Evolutionary conservation across 106 monocot species (phyloP).

Genomic region (Dioscorea zingiberensis): DNA sequence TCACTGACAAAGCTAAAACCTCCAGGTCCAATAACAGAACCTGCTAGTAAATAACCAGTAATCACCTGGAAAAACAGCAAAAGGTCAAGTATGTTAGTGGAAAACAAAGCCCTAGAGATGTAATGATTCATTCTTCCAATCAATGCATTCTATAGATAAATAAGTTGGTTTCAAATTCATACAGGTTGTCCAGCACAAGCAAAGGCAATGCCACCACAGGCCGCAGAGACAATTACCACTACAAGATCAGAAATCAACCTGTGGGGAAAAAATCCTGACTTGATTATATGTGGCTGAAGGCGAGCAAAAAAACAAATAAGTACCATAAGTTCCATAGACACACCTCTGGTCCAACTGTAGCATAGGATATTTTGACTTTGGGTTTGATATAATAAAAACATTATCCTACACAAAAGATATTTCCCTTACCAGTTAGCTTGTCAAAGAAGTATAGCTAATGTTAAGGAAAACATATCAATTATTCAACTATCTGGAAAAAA

Average conservation of each 20-base stretch:
- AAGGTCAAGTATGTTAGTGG: too few relatives aligned
- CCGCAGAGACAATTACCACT: constrained; percentile 73
- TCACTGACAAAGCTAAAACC: constrained; percentile 89
- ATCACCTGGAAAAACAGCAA: constrained; percentile 48
- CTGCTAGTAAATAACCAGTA: constrained; percentile 87
- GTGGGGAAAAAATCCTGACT: neutral
- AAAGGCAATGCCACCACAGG: constrained; percentile 89
- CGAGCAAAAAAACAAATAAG: neutral
- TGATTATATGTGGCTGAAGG: neutral
- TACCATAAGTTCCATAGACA: neutral
- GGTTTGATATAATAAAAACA: constrained; percentile 94
- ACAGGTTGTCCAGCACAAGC: constrained; percentile 93
- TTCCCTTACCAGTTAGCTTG: too few relatives aligned
- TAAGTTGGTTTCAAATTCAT: constrained; percentile 4
- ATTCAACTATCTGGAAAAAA: too few relatives aligned
- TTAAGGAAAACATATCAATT: too few relatives aligned
- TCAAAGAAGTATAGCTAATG: too few relatives aligned
- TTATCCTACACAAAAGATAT: constrained; percentile 43
- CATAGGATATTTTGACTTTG: constrained; percentile 90
- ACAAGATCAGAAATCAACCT: constrained; percentile 98
- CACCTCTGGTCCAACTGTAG: constrained; percentile 85
- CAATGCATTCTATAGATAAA: neutral
- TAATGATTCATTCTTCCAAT: neutral
- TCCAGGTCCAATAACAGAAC: constrained; percentile 86
- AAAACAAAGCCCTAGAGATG: neutral